Evolutionary conservation across 495 filamentous ascomycete genomes (phyloP).

Genomic region (Polyplosphaeria fusca): DNA sequence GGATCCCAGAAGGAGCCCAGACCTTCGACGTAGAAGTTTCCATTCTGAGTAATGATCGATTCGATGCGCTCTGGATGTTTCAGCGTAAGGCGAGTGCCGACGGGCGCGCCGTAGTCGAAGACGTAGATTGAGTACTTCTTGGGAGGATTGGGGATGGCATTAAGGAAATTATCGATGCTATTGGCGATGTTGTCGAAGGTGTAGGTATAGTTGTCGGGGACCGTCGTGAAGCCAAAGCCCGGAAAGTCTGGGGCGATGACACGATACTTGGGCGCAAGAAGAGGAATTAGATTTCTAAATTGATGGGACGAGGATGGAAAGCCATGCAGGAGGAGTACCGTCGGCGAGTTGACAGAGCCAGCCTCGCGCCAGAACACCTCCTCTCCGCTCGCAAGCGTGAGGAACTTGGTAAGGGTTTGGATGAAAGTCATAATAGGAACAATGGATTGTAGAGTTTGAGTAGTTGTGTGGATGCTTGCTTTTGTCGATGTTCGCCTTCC

Average conservation of each 20-base stretch:
- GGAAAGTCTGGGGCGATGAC: conserved; percentile 61
- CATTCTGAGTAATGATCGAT: conserved; percentile 60
- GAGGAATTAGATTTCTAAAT: conserved; percentile 60
- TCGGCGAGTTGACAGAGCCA: conserved; percentile 43
- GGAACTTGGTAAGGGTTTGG: conserved; percentile 8
- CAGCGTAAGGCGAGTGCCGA: conserved; percentile 54
- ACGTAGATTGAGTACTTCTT: conserved; percentile 56
- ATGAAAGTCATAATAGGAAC: conserved; percentile 9
- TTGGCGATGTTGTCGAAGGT: conserved; percentile 50
- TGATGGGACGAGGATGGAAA: conserved; percentile 62
- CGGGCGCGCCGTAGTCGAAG: conserved; percentile 66
- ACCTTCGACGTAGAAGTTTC: conserved; percentile 62
- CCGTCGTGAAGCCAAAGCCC: conserved; percentile 47
- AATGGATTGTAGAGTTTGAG: neutral
- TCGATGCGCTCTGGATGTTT: conserved; percentile 47
- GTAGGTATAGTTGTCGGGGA: conserved; percentile 47
- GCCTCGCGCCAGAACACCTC: conserved; percentile 58
- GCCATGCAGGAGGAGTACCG: conserved; percentile 61
- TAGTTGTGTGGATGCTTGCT: neutral
- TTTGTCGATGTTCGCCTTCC: neutral
- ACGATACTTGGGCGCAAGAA: conserved; percentile 52
- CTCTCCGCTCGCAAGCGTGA: conserved; percentile 40
- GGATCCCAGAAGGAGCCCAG: conserved; percentile 57
- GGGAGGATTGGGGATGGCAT: conserved; percentile 44
- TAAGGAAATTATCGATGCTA: conserved; percentile 50